A percentile compares a stretch with the other conserved stretches of the same genome.
Conservation (phyloP, 1,284 basidiomycete species). For the Thelephora terrestris region DNA sequence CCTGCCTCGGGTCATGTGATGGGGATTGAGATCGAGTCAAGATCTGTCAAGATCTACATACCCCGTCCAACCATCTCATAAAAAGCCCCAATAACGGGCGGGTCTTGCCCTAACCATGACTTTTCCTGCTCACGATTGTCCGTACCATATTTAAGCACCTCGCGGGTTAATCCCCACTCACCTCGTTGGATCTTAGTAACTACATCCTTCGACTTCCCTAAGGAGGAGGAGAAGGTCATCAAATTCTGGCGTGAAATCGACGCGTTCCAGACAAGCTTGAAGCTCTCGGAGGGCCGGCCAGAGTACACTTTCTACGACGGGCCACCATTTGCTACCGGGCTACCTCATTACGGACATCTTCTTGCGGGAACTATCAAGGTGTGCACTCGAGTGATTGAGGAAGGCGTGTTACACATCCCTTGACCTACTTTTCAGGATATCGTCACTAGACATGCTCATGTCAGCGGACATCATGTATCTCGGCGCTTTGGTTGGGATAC, state of each 20-base stretch:
- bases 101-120: constrained; percentile 35
- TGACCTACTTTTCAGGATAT: constrained; percentile 58
- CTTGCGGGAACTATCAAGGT: constrained; percentile 95
- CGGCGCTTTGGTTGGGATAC: constrained; percentile 99
- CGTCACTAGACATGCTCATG: constrained; percentile 90
- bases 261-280: constrained; percentile 92
- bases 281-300: constrained; percentile 84
- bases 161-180: constrained; percentile 5
- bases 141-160: constrained; percentile 22
- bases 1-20: too few species aligned
- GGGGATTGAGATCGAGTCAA: too few species aligned
- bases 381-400: constrained; percentile 12
- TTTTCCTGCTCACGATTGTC: constrained; percentile 65
- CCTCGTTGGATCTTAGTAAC: constrained; percentile 37
- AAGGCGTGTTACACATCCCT: not conserved
- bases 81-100: not conserved
- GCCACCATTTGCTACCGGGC: constrained; percentile 94
- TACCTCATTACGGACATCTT: constrained; percentile 94
- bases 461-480: constrained; percentile 89
- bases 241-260: constrained; percentile 95
- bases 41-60: too few species aligned
- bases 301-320: constrained; percentile 97
- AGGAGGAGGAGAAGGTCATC: constrained; percentile 90
- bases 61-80: not conserved
- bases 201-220: constrained; percentile 77